These are phyloP conservation scores for Daucus carota DNA, from an alignment of 129 eudicot genomes.

Conservation along the genomic window DNA sequence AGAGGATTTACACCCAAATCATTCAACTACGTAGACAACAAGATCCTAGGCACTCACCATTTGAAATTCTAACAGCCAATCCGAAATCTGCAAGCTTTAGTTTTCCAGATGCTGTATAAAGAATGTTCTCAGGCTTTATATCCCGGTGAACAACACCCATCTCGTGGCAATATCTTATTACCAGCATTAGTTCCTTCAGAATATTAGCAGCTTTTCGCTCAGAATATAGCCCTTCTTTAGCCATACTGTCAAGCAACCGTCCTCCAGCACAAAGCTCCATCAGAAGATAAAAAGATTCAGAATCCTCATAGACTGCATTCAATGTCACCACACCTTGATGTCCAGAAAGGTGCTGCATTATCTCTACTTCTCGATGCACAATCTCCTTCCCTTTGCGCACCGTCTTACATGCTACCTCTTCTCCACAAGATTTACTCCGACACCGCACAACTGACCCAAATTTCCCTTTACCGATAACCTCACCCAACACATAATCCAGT, in stretches of 20 bases:
- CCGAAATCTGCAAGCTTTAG: slow-evolving; percentile 64
- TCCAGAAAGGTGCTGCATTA: slow-evolving; percentile 58
- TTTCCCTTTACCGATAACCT: slow-evolving; percentile 43
- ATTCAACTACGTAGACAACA: background rate
- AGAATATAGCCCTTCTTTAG: slow-evolving; percentile 35
- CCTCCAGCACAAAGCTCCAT: slow-evolving; percentile 58
- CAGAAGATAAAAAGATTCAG: slow-evolving; percentile 34
- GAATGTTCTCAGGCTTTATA: slow-evolving; percentile 49
- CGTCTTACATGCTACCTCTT: slow-evolving; percentile 45
- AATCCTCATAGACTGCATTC: slow-evolving; percentile 49
- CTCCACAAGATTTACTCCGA: slow-evolving; percentile 27
- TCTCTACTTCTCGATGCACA: slow-evolving; percentile 54
- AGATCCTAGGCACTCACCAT: slow-evolving; percentile 20
- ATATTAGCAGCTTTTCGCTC: slow-evolving; percentile 41
- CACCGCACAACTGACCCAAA: slow-evolving; percentile 49
- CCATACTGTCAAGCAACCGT: slow-evolving; percentile 44
- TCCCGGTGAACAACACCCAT: slow-evolving; percentile 64
- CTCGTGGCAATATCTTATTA: slow-evolving; percentile 54
- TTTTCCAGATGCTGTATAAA: slow-evolving; percentile 36
- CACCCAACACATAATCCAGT: slow-evolving; percentile 29
- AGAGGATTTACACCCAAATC: background rate
- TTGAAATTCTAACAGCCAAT: slow-evolving; percentile 50
- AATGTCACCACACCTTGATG: slow-evolving; percentile 49
- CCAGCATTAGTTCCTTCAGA: slow-evolving; percentile 49
- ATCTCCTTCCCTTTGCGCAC: slow-evolving; percentile 43